Evolutionary conservation across 352 stramenopile genomes (phyloP), one percentile per base, ranked within the genome.

Genomic region (Globisporangium nodosum): DNA sequence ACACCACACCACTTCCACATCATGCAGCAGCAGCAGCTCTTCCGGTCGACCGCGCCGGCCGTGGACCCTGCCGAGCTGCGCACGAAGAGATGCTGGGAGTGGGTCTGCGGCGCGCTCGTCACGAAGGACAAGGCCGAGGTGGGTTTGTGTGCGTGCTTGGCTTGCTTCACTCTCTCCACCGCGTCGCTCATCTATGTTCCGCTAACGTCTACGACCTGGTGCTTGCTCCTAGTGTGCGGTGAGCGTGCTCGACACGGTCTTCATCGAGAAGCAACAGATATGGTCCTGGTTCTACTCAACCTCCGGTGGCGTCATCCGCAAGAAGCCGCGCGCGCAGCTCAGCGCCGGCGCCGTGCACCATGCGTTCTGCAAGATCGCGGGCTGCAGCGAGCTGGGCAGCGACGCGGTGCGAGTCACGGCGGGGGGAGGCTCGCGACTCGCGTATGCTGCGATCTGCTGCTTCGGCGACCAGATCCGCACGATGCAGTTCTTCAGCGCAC

Each of bases 201-300:
- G 9, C 33, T 37, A 37, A 37, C 33, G 6, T n/a, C 27, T 8
- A 30, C 20, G 15, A 8, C 2, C 27, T 27, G 24, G 24, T 27
- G 24, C 24, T 27, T 27, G 24, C 24, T 27, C 24, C 24, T 11
- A 84, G 68, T 86, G 81, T 48, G 57, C 48, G 12, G 56, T 88
- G 35, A 65, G 70, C 5, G 61, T 92, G 1, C 58, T 93, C 20
- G 84, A 90, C 59, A 88, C 74, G 39, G 73, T 91, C 31, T 88
- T 92, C 62, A 54, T 90, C 45, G 66, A 87, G 62, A 83, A 87
- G 51, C 78, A 85, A 51, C 74, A 90, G 60, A 90, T 93, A 55
- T 88, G 78, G 77, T 81, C 76, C 12, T 91, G 83, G 83, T 91
- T 85, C 63, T 86, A 79, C 64, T 80, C 65, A 8, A 78, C 64